A percentile compares a stretch with the other conserved stretches of the same genome.
Conservation (phyloP, 2,329 filamentous ascomycete genomes). For the Trichoderma simmonsii region DNA sequence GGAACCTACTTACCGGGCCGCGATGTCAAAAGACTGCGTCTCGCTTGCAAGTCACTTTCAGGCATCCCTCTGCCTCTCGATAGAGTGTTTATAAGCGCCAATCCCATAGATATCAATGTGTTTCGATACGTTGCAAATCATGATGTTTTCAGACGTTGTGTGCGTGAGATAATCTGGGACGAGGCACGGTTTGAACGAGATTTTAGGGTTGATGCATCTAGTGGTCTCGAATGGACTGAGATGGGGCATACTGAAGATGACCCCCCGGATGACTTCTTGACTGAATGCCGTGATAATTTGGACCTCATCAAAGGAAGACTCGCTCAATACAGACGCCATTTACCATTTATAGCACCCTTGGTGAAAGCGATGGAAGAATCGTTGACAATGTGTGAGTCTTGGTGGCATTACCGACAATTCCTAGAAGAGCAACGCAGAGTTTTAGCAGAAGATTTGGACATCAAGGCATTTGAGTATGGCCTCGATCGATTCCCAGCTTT, state of each 20-base stretch:
- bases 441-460: constrained; percentile 28
- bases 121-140: neutral
- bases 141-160: neutral
- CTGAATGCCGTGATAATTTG: neutral
- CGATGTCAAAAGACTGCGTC: neutral
- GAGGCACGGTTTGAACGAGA: neutral
- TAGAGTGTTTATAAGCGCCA: neutral
- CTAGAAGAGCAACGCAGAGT: constrained; percentile 19
- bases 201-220: neutral
- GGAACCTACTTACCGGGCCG: neutral
- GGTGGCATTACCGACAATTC: neutral
- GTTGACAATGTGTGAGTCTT: neutral
- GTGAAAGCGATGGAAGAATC: neutral
- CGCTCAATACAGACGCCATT: neutral
- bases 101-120: neutral
- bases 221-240: neutral
- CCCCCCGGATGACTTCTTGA: neutral
- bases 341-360: neutral
- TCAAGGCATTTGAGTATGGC: constrained; percentile 32
- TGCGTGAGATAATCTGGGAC: neutral
- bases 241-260: neutral
- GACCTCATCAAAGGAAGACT: neutral
- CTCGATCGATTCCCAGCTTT: constrained; percentile 36
- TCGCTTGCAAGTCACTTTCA: neutral
- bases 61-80: neutral